Evolutionary conservation across 192 early-diverging fungal species (phyloP), one percentile per base, ranked within the genome.

Genomic region (Umbelopsis isabellina): DNA sequence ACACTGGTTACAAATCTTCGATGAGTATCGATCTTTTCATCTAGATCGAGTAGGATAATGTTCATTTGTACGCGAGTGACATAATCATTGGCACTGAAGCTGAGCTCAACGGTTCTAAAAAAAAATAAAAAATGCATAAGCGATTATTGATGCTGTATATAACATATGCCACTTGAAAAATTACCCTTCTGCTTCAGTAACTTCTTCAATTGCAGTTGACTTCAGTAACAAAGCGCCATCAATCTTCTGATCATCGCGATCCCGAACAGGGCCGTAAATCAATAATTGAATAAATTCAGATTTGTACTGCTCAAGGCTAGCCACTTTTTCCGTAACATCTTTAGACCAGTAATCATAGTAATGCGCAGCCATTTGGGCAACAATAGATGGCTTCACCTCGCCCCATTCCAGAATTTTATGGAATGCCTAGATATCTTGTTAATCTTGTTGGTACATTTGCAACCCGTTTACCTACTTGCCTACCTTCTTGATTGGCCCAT

Each of bases 161-260:
- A 49, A 21, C 44, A 20, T 52, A n/a, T 46, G 7, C 30, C 1
- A 30, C 45, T 65, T 21, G 20, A 52, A 47, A 47, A n/a, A 47
- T 44, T 69, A 77, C 75, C 76, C 76, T 27, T 71, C 77, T 16
- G 72, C 44, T 47, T 71, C 65, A 21, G 5, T 45, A 21, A 64
- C 41, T n/a, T 52, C 49, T 3, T 18, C 49, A 10, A 66, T 23
- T 25, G 27, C 61, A 2, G 68, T 69, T 15, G 85, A 58, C 58
- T 80, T 85, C 3, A 73, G 58, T 16, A 76, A 64, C 35, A 87
- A 71, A 21, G 74, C 75, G 1, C 80, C 79, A 47, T 87, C 86
- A n/a, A 84, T 33, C 46, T 82, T 80, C 58, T 84, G 79, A 41
- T 83, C 81, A 15, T 86, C 83, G 30, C 82, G 72, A 52, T 86